phyloP scores from a whole-genome alignment of 345 rosid species.

The Psidium friedrichsthalianum region DNA sequence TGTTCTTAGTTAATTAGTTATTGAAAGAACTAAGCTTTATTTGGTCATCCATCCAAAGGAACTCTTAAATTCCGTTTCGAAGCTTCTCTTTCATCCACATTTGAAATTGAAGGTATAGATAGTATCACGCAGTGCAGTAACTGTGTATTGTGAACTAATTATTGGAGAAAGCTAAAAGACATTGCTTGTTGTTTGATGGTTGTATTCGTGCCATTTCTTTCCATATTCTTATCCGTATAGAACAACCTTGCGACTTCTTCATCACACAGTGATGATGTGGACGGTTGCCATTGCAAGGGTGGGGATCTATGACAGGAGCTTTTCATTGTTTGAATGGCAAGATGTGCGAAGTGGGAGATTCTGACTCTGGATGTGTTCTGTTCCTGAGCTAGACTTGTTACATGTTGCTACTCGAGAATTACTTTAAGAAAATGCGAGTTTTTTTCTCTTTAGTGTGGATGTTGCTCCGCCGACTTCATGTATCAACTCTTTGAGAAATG shows the following conservation, averaged over 20 bases:
- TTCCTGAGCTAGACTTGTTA: not conserved
- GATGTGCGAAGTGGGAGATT: not conserved
- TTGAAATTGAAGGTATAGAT: not conserved
- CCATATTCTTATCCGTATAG: not conserved
- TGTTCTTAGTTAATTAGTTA: not conserved
- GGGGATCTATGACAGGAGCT: not conserved
- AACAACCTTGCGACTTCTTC: not conserved
- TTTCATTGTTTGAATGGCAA: not conserved
- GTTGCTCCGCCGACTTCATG: not conserved
- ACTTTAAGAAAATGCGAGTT: not conserved
- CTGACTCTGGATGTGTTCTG: accelerated
- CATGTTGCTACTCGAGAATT: not conserved
- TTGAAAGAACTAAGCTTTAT: not conserved
- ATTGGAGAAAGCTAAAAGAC: not conserved
- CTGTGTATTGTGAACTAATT: not conserved
- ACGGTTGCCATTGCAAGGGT: not conserved
- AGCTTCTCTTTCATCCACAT: not conserved
- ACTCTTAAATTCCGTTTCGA: not conserved
- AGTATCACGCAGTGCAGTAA: not conserved
- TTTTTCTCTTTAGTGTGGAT: not conserved
- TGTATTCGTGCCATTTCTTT: not conserved
- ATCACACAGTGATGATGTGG: not conserved
- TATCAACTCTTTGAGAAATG: not conserved
- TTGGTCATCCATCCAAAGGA: not conserved
- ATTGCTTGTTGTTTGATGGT: not conserved